phyloP scores from a whole-genome alignment of 805 yeast genomes.

The Zygotorulaspora chibaensis region DNA sequence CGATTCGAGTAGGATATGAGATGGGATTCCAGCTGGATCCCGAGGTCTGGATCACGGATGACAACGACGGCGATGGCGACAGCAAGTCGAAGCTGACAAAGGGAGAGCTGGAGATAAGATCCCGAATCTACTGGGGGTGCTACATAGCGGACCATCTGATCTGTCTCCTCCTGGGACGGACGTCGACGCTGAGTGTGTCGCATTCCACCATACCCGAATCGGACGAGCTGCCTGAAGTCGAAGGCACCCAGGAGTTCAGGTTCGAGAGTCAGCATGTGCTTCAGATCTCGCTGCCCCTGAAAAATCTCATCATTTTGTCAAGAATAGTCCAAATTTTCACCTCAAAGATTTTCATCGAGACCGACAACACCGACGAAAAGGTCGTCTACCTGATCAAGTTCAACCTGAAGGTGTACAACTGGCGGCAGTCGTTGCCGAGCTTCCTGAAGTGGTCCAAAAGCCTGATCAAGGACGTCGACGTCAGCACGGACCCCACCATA shows the following conservation, averaged over 20 bases:
- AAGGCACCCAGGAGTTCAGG: slow-evolving; percentile 57
- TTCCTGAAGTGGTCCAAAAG: slow-evolving; percentile 47
- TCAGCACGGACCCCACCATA: slow-evolving; percentile 47
- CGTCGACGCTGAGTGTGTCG: slow-evolving; percentile 48
- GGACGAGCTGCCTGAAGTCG: slow-evolving; percentile 55
- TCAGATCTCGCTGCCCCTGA: slow-evolving; percentile 35
- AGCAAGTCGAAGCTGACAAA: slow-evolving; percentile 37
- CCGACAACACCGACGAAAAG: slow-evolving; percentile 35
- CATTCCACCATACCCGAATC: slow-evolving; percentile 60
- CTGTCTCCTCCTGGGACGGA: slow-evolving; percentile 55
- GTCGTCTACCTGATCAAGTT: slow-evolving; percentile 39
- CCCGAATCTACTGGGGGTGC: slow-evolving; percentile 64
- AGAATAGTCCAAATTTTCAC: slow-evolving; percentile 37
- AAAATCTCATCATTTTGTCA: slow-evolving; percentile 44
- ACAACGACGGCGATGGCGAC: slow-evolving; percentile 33
- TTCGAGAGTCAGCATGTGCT: slow-evolving; percentile 34
- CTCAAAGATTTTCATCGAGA: slow-evolving; percentile 33
- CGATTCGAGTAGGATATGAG: slow-evolving; percentile 61
- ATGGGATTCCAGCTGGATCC: slow-evolving; percentile 62
- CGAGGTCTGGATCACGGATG: slow-evolving; percentile 48
- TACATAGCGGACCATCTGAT: slow-evolving; percentile 62
- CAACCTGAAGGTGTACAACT: slow-evolving; percentile 46
- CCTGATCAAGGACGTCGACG: slow-evolving; percentile 40
- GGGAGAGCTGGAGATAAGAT: slow-evolving; percentile 52
- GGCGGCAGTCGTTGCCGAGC: slow-evolving; percentile 49